Percentiles rank a stretch among this genome's conserved stretches.
Evolutionary conservation across 148 eudicot genomes (phyloP).

Genomic region (Euryodendron excelsum): DNA sequence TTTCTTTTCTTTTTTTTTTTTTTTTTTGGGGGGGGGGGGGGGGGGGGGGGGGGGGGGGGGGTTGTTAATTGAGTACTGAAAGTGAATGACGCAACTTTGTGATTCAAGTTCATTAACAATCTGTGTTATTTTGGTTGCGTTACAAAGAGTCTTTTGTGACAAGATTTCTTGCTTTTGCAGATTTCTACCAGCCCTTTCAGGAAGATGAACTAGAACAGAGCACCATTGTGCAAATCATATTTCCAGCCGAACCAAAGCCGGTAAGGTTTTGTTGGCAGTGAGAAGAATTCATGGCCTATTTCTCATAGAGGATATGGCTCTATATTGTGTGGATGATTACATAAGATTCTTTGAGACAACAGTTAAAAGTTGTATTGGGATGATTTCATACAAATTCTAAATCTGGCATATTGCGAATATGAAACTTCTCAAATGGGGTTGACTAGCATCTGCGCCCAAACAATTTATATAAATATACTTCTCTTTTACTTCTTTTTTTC

Average conservation of each 20-base stretch:
- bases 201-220: conserved; percentile 93
- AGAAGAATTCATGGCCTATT: not conserved
- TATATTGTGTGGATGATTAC: not conserved
- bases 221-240: conserved; percentile 68
- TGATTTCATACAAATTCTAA: not conserved
- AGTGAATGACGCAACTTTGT: not conserved
- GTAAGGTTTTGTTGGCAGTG: conserved; percentile 33
- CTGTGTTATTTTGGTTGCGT: conserved; percentile 4
- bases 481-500: conserved; percentile 3
- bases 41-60: not conserved
- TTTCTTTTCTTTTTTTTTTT: no score
- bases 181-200: conserved; percentile 77
- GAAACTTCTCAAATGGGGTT: not conserved
- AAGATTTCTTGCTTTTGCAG: conserved; percentile 36
- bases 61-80: not conserved
- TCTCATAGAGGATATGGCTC: not conserved
- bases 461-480: not conserved
- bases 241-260: conserved; percentile 70
- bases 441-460: not conserved
- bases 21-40: no score
- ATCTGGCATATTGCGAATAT: not conserved
- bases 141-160: not conserved
- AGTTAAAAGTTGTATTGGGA: not conserved
- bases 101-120: not conserved
- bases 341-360: not conserved